Percentiles rank a stretch among this genome's conserved stretches.
Conservation (phyloP, 345 rosid species). For the Boechera stricta region DNA sequence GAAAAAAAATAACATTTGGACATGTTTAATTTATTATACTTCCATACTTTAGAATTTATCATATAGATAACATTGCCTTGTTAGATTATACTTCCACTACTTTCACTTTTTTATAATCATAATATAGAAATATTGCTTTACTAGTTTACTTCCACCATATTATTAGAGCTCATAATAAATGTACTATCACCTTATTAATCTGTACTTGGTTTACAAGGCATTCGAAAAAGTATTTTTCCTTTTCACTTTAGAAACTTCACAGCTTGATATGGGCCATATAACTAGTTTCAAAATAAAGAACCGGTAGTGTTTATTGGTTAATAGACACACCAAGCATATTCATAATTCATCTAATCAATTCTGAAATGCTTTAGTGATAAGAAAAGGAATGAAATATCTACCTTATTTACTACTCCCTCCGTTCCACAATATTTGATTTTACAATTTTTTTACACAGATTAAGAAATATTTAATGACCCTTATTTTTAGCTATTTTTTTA, state of each 20-base stretch:
- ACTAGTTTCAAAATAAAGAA: background rate
- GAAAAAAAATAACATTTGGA: background rate
- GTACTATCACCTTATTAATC: background rate
- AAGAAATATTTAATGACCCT: no score
- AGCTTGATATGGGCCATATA: background rate
- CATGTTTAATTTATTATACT: background rate
- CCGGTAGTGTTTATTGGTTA: background rate
- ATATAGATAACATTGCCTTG: background rate
- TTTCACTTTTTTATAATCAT: background rate
- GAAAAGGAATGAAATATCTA: no score
- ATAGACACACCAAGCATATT: no score
- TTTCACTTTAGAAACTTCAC: background rate
- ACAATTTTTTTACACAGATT: no score
- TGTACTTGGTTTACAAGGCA: background rate
- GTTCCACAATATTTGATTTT: no score
- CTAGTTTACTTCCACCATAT: background rate
- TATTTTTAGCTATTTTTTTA: no score
- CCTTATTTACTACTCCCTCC: no score
- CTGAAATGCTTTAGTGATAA: no score
- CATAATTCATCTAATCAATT: no score
- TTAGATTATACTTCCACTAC: background rate
- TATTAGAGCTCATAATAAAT: background rate
- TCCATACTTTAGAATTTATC: background rate
- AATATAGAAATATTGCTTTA: background rate
- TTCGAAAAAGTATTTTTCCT: background rate